Evolutionary conservation across 2,329 filamentous ascomycete species (phyloP), one percentile per base, ranked within the genome.

Genomic region (Ophiostoma angusticollis): DNA sequence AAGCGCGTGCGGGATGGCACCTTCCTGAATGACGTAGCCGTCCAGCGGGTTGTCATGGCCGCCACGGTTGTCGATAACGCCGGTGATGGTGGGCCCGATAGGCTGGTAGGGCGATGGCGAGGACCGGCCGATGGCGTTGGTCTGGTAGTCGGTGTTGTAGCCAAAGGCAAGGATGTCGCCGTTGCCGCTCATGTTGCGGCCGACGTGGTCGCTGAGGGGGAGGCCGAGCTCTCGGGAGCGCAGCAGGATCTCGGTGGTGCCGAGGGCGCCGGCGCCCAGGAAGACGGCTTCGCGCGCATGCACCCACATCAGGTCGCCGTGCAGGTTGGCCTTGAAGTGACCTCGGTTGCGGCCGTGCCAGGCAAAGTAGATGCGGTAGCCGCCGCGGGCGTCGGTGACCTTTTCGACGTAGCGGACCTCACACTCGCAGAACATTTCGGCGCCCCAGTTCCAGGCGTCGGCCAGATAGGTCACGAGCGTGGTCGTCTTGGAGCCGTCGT

Each of bases 381-480:
- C 76, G 12, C 67, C 64, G 5, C 58, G 56, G 1, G 54, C 52
- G 1, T 60, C 60, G 14, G 49, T 45, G 30, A 65, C 64, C 51
- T 74, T 68, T 40, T 71, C 65, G 36, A 82, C 61, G 49, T 79
- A 71, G 31, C 72, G 63, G 2, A 80, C 78, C 52, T 82, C 75
- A 44, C 74, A 76, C 48, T 76, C 68, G 54, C 78, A 82, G 45
- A 82, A 82, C 55, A 82, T 72, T 50, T 82, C 76, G 11, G 78
- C 74, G 8, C 77, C 78, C 74, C 75, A 78, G 49, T 80, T 78
- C 77, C 76, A 81, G 2, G 78, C 76, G 53, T 82, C 78, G 7
- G 72, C 66, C 7, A 82, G 58, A 49, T 82, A 82, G 0, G 77
- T 82, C 27, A 78, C 73, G 1, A 76, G 60, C 0, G 72, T 79